phyloP scores from a whole-genome alignment of 225 moss, liverwort and hornwort species.

The Marchantia paleacea region DNA sequence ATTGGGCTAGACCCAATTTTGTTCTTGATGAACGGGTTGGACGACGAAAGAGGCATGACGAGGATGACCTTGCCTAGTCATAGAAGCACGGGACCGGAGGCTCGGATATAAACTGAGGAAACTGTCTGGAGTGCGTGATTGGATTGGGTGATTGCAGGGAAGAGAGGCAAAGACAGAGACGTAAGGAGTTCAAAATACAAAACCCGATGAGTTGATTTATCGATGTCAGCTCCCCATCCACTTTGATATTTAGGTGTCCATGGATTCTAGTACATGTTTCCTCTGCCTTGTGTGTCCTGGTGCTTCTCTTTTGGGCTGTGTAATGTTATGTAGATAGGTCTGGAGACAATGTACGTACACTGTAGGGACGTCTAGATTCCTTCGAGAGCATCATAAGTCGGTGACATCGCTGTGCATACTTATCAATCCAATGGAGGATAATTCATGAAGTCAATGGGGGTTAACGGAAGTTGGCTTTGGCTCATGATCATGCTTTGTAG shows the following conservation, averaged over 20 bases:
- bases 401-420: background rate
- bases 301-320: background rate
- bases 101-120: background rate
- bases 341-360: constrained; percentile 1
- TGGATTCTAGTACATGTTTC: background rate
- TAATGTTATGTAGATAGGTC: constrained; percentile 6
- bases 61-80: background rate
- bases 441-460: background rate
- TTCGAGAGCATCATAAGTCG: background rate
- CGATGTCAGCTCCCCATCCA: background rate
- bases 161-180: background rate
- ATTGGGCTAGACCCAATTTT: background rate
- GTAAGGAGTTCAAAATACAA: background rate
- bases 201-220: background rate
- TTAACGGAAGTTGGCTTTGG: background rate
- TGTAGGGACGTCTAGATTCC: background rate
- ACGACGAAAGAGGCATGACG: background rate
- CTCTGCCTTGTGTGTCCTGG: background rate
- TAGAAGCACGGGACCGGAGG: background rate
- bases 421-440: background rate
- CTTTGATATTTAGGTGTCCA: background rate
- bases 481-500: too few species aligned
- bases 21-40: background rate
- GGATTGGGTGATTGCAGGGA: background rate
- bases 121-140: background rate